Evolutionary conservation across 2,329 filamentous ascomycete species (phyloP).

Genomic region (Colletotrichum nymphaeae): DNA sequence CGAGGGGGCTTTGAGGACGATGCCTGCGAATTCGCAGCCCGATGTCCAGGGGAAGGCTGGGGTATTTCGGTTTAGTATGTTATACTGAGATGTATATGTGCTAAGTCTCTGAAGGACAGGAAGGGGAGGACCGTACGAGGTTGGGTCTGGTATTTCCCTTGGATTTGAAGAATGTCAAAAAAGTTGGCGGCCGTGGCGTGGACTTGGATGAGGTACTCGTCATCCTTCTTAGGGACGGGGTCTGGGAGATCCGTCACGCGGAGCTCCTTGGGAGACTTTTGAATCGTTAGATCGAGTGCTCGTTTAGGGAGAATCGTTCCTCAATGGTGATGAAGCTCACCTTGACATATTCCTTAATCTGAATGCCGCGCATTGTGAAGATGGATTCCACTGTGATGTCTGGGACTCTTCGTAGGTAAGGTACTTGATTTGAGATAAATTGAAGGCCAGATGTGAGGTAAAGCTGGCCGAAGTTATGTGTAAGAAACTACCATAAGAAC

Average conservation of each 20-base stretch:
- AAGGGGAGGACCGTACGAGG: slow-evolving; percentile 62
- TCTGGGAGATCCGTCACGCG: slow-evolving; percentile 79
- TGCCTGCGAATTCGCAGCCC: slow-evolving; percentile 88
- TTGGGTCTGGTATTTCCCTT: slow-evolving; percentile 95
- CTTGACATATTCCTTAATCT: slow-evolving; percentile 80
- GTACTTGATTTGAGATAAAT: background rate
- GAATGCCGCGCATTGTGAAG: slow-evolving; percentile 77
- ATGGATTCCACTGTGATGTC: background rate
- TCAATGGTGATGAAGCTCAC: slow-evolving; percentile 51
- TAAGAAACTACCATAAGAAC: background rate
- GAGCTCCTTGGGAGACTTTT: slow-evolving; percentile 82
- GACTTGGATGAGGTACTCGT: slow-evolving; percentile 89
- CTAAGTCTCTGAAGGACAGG: no score
- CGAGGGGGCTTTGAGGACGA: slow-evolving; percentile 74
- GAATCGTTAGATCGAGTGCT: background rate
- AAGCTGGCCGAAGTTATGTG: background rate
- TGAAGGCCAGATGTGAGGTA: background rate
- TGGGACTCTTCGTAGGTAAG: no score
- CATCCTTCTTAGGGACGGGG: slow-evolving; percentile 73
- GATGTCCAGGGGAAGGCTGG: slow-evolving; percentile 85
- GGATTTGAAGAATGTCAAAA: slow-evolving; percentile 95
- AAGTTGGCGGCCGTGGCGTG: slow-evolving; percentile 93
- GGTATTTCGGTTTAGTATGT: no score
- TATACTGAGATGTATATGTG: no score
- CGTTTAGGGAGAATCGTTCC: slow-evolving; percentile 2